These are phyloP conservation scores for Chaetomium cochliodes DNA, from an alignment of 495 filamentous ascomycete genomes.

Conservation along the genomic window DNA sequence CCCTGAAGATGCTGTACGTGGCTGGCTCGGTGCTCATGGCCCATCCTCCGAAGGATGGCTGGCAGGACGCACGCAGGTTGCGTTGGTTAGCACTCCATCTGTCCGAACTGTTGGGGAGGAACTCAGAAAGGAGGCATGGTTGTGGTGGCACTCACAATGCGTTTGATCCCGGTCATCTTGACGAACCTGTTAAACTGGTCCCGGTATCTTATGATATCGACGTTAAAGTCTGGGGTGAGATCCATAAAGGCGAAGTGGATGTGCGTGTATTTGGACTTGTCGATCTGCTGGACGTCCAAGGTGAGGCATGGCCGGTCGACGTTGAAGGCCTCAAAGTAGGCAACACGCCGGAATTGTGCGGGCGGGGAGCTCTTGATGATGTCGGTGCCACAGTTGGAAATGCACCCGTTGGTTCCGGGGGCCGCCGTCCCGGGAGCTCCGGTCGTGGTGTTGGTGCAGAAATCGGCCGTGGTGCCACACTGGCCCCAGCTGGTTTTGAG, in stretches of 20 bases:
- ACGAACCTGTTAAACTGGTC: slow-evolving; percentile 27
- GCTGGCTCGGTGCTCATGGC: too few species aligned
- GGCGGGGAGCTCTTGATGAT: slow-evolving; percentile 19
- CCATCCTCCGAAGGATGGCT: too few species aligned
- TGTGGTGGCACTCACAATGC: too few species aligned
- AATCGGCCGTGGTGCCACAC: slow-evolving; percentile 48
- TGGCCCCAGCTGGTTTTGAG: too few species aligned
- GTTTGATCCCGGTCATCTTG: slow-evolving; percentile 20
- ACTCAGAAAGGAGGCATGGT: too few species aligned
- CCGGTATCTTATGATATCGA: slow-evolving; percentile 17
- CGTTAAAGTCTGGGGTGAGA: slow-evolving; percentile 12
- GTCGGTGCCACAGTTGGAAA: slow-evolving; percentile 47
- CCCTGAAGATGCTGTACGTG: slow-evolving; percentile 32
- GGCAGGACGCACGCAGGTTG: too few species aligned
- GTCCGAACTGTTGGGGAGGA: too few species aligned
- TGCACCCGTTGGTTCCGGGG: slow-evolving; percentile 42
- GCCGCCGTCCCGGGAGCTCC: slow-evolving; percentile 39
- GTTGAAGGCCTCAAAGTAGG: slow-evolving; percentile 37
- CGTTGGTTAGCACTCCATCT: too few species aligned
- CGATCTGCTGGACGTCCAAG: slow-evolving; percentile 21
- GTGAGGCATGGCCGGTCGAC: slow-evolving; percentile 29
- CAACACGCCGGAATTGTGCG: slow-evolving; percentile 2
- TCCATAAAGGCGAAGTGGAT: slow-evolving; percentile 29
- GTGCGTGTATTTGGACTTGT: slow-evolving; percentile 25
- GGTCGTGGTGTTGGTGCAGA: slow-evolving; percentile 40